Base-by-base conservation (phyloP, 148 eudicot genomes). In the Drosera capensis region DNA sequence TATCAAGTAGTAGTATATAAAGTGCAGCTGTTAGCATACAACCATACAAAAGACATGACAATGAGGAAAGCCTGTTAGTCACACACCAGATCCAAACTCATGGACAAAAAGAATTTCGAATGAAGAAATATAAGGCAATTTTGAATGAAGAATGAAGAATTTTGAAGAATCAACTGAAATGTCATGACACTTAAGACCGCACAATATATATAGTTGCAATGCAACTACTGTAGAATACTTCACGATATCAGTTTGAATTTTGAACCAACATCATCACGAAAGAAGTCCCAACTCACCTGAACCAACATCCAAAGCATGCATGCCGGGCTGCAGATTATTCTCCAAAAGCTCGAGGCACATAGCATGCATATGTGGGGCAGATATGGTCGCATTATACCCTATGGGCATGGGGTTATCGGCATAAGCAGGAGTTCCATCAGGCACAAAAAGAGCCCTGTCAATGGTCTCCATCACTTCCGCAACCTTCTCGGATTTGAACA, bases 341-440 rank as follows among this genome's bases (percentile, higher is more conserved):
- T 78, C 74, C 57, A 90, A 56, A 29, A 90, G 72, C 28, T 90
- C 73, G 62, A 90, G 95, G 66, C 99, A 90, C 55, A 60, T 73
- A 2, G 93, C 99, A 58, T 90, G 97, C 97, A 90, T 83, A 68
- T 90, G 97, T 55, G 97, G 97, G 21, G 97, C 97, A 34, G 97
- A 90, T 52, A 90, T 90, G 18, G 97, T 84, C 49, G 78, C 95
- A 64, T 90, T 84, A 51, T 71, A 73, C 20, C 93, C 95, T 48
- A 90, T 90, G 3, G 66, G 69, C 93, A 84, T 73, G 42, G 97
- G 95, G 50, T 74, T 78, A 48, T 84, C 95, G 20, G 67, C 70
- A 45, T 84, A 90, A 15, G 97, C 67, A 6, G 78, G 64, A 8
- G 81, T 44, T 14, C 85, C 97, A 19, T 58, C 59, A 23, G 95